Evolutionary conservation across 2,329 filamentous ascomycete species (phyloP).

Genomic region (Pseudocercospora musae): DNA sequence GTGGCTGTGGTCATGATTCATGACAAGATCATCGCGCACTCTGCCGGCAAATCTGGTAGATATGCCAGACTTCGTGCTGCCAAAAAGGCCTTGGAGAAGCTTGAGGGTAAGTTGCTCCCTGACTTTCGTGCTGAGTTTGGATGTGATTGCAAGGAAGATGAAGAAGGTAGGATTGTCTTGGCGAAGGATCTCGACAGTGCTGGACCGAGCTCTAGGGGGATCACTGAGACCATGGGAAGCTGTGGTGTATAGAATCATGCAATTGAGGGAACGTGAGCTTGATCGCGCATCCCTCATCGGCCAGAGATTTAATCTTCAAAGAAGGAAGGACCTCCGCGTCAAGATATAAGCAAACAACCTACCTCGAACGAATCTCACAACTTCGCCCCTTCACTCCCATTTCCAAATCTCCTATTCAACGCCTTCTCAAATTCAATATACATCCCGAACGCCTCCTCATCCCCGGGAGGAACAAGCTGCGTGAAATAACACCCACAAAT

Average conservation of each 20-base stretch:
- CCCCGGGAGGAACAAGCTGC: constrained; percentile 43
- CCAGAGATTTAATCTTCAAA: no score
- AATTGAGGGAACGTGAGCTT: no score
- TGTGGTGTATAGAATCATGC: no score
- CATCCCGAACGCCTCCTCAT: constrained; percentile 35
- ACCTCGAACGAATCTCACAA: no score
- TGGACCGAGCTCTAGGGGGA: not conserved
- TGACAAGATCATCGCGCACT: constrained; percentile 61
- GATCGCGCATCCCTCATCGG: no score
- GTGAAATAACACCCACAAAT: constrained; percentile 40
- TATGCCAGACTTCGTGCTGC: constrained; percentile 71
- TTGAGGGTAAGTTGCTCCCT: constrained; percentile 51
- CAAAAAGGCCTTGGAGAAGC: constrained; percentile 52
- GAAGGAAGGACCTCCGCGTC: no score
- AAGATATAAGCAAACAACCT: no score
- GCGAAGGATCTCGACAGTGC: constrained; percentile 4
- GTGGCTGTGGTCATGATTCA: constrained; percentile 76
- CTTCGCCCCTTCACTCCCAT: not conserved
- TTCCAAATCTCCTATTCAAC: constrained; percentile 33
- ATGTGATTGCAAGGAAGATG: constrained; percentile 57
- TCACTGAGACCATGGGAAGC: not conserved
- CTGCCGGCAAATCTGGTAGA: constrained; percentile 59
- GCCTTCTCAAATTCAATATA: constrained; percentile 40
- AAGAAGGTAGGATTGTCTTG: constrained; percentile 1
- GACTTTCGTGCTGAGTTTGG: constrained; percentile 60